Base-by-base conservation (phyloP, 1,284 basidiomycete species). In the Marasmius sp. region DNA sequence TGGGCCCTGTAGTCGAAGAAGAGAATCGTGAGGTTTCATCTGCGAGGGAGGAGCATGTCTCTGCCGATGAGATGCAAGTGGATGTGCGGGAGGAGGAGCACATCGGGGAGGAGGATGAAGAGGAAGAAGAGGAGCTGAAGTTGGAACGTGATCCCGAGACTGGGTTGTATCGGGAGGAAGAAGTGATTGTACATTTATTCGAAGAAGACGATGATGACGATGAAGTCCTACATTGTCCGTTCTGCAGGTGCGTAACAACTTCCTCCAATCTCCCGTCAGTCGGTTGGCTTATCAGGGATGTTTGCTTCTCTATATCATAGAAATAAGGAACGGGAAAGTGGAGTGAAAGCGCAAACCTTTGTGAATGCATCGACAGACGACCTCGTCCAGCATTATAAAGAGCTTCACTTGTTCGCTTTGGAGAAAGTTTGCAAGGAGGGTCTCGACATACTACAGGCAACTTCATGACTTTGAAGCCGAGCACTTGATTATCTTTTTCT, bases 201-300 rank as follows among this genome's bases (percentile, higher is more conserved):
- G 49, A 59, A 34, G 27, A 36, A 34, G 49, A 43, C 12, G 58
- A 39, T 8, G 27, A 18, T 38, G 18, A 50, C 10, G 39, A 45
- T 14, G 55, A 55, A 2, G 3, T 20, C 27, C 27, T 41, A 18
- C 18, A 56, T 27, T 62, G 61, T 52, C 52, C 34, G 4, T 48
- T 62, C 39, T 62, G 61, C 47, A 36, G 50, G 61, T 62, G 20
- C 43, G 61, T 55, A 14, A 4, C 14, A 9, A 38, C 27, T 27
- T 43, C 48, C 6, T 38, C 22, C 10, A 34, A 43, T 27, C 27
- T 27, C n/a, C n/a, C n/a, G n/a, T n/a, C n/a, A n/a, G 27, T 27
- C 37, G 53, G 10, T 16, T 33, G 33, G 9, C 36, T 51, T 36
- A 38, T 39, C 54, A 12, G 12, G 22, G n/a, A 36, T 6, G 1